Conservation (phyloP, 108 stramenopile species). For the Cyclostephanos tholiformis region DNA sequence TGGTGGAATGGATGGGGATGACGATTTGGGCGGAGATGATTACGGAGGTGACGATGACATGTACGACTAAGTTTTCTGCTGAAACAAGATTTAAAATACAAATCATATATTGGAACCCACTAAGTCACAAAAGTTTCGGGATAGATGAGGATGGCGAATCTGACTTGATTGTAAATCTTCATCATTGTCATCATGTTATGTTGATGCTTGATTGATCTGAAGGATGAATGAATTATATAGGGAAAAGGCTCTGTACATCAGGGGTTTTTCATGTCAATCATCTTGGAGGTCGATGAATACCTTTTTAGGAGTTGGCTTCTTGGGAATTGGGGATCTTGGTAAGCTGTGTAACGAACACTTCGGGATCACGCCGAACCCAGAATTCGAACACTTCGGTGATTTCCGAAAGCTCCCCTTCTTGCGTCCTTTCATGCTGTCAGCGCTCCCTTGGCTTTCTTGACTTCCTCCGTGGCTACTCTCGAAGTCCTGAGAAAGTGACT, state of each 20-base stretch:
- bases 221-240: background rate
- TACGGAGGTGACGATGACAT: conserved; percentile 74
- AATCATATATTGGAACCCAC: background rate
- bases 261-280: background rate
- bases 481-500: background rate
- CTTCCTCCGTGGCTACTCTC: conserved; percentile 1
- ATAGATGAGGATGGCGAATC: background rate
- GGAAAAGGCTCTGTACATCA: background rate
- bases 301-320: conserved; percentile 20
- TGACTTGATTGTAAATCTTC: background rate
- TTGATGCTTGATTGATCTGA: background rate
- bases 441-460: conserved; percentile 2
- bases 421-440: conserved; percentile 3
- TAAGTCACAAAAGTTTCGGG: background rate
- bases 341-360: conserved; percentile 12
- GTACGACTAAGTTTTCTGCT: conserved; percentile 63
- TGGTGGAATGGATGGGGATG: conserved; percentile 51
- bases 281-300: conserved; percentile 24
- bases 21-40: conserved; percentile 39
- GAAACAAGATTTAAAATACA: background rate
- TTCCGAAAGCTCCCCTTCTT: conserved; percentile 3
- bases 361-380: too few species aligned
- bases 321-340: conserved; percentile 7
- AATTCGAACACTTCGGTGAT: conserved; percentile 13
- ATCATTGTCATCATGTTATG: background rate